Conservation (phyloP, 1,284 basidiomycete species). For the Ganoderma lucidum region DNA sequence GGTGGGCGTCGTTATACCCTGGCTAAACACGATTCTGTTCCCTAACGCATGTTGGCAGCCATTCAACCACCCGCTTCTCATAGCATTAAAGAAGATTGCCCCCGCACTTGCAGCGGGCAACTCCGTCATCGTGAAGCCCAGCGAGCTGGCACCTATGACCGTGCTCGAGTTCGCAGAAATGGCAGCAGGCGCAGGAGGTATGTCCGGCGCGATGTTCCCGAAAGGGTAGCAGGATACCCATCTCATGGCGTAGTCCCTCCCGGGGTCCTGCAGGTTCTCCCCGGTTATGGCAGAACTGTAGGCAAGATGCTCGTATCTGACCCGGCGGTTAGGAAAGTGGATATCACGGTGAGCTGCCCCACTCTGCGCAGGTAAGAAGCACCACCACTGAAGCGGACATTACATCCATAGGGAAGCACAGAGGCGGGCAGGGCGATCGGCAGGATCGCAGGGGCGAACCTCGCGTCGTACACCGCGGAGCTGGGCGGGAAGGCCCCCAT, state of each 20-base stretch:
- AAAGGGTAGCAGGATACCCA: constrained; percentile 9
- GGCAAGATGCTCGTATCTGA: constrained; percentile 73
- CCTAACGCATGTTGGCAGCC: constrained; percentile 54
- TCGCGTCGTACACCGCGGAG: constrained; percentile 81
- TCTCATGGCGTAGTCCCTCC: constrained; percentile 61
- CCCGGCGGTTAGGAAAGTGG: constrained; percentile 77
- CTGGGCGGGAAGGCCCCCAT: constrained; percentile 86
- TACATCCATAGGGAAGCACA: constrained; percentile 72
- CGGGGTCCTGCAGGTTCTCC: constrained; percentile 78
- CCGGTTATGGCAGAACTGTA: constrained; percentile 69
- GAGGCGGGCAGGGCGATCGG: constrained; percentile 76
- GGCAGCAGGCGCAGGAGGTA: constrained; percentile 70
- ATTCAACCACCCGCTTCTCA: constrained; percentile 85
- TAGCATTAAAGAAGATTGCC: constrained; percentile 87
- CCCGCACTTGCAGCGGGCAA: constrained; percentile 88
- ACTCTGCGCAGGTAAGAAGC: not conserved
- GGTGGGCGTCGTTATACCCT: constrained; percentile 45
- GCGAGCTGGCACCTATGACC: constrained; percentile 77
- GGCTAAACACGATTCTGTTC: not conserved
- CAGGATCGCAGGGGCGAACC: constrained; percentile 72
- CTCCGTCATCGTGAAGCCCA: constrained; percentile 81
- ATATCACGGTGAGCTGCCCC: constrained; percentile 69
- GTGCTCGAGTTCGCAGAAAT: constrained; percentile 79
- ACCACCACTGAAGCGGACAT: not conserved
- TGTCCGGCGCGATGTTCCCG: constrained; percentile 26